Conservation (phyloP, 176 grass and related monocot species). For the Themeda triandra region DNA sequence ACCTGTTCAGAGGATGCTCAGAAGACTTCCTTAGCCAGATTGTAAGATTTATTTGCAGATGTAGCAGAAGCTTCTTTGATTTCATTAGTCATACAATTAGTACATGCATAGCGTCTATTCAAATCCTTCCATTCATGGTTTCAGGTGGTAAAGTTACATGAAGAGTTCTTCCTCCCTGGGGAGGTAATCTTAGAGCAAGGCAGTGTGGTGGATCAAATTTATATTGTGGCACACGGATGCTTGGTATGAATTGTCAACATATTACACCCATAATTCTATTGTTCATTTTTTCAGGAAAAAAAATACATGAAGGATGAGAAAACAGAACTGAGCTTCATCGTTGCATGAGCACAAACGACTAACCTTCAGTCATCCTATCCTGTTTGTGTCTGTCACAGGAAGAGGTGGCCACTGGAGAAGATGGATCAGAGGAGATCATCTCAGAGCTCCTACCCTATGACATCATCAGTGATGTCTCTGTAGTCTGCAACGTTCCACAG, state of each 20-base stretch:
- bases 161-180: conserved; percentile 54
- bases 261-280: too few relatives aligned
- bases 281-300: not conserved
- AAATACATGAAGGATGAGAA: not conserved
- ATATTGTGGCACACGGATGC: conserved; percentile 59
- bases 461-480: conserved; percentile 63
- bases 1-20: conserved; percentile 73
- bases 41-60: conserved; percentile 45
- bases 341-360: not conserved
- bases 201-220: conserved; percentile 54
- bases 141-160: conserved; percentile 68
- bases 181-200: conserved; percentile 54
- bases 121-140: not conserved
- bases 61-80: not conserved
- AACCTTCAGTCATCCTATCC: not conserved
- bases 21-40: conserved; percentile 92
- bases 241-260: conserved; percentile 48
- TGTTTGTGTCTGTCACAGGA: conserved; percentile 32
- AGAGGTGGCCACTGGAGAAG: conserved; percentile 43
- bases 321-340: not conserved
- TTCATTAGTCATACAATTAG: not conserved
- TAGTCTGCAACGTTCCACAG: conserved; percentile 71
- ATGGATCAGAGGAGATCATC: conserved; percentile 48
- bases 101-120: not conserved
- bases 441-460: conserved; percentile 62